phyloP scores from a whole-genome alignment of 1,284 basidiomycete genomes.

The Sporisorium reilianum region DNA sequence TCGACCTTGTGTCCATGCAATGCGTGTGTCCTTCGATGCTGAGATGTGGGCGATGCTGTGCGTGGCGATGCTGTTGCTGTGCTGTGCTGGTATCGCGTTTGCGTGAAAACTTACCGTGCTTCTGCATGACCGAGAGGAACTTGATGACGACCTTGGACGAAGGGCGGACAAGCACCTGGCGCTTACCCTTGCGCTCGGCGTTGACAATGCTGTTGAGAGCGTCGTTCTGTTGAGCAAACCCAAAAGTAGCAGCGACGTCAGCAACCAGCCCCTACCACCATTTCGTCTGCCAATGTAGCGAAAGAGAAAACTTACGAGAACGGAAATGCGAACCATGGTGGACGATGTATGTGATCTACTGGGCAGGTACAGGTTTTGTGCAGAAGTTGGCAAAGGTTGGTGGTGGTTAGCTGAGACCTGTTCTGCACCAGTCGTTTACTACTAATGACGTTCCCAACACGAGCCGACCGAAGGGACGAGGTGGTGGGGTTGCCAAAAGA shows the following conservation, averaged over 20 bases:
- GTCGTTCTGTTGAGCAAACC: constrained; percentile 59
- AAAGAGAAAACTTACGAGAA: constrained; percentile 59
- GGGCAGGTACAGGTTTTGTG: constrained; percentile 52
- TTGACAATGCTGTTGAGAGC: constrained; percentile 69
- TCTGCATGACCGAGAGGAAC: constrained; percentile 69
- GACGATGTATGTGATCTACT: constrained; percentile 59
- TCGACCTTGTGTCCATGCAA: too few relatives aligned
- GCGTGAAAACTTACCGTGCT: constrained; percentile 66
- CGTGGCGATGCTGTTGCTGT: constrained; percentile 4
- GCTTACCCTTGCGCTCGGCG: constrained; percentile 69
- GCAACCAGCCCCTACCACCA: neutral
- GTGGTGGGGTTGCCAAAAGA: constrained; percentile 42
- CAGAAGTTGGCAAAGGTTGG: constrained; percentile 4
- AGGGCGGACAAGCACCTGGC: constrained; percentile 68
- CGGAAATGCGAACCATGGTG: constrained; percentile 68
- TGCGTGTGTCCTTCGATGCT: neutral
- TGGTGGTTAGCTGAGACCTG: constrained; percentile 49
- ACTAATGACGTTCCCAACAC: constrained; percentile 47
- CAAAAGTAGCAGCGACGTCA: neutral
- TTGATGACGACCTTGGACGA: constrained; percentile 69
- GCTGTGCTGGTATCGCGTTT: neutral
- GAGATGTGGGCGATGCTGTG: neutral
- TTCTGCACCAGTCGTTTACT: constrained; percentile 52
- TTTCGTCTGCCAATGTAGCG: neutral
- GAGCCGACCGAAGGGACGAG: constrained; percentile 23